Evolutionary conservation across 768 basidiomycete genomes (phyloP).

Genomic region (Coprinellus aureogranulatus): DNA sequence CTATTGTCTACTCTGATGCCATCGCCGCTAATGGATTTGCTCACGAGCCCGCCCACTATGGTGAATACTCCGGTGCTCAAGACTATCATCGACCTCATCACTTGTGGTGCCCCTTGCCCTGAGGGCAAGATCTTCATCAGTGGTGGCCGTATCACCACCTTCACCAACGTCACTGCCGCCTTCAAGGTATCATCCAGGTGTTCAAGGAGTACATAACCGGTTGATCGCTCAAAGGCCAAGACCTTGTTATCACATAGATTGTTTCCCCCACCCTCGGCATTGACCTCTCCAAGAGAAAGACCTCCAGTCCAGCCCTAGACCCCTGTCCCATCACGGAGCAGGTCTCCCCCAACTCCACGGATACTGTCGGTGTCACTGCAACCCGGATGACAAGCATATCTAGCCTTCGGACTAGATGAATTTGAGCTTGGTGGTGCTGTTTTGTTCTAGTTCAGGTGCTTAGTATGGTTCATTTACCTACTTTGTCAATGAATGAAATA

Average conservation of each 20-base stretch:
- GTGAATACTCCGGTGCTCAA: slow-evolving; percentile 98
- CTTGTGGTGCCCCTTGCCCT: slow-evolving; percentile 76
- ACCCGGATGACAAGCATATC: slow-evolving; percentile 74
- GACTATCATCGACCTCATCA: slow-evolving; percentile 96
- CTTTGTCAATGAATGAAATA: too few species aligned
- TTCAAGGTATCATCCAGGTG: slow-evolving; percentile 99
- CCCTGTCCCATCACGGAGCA: slow-evolving; percentile 31
- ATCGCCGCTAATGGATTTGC: slow-evolving; percentile 93
- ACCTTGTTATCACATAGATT: slow-evolving; percentile 99
- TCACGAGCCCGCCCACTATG: slow-evolving; percentile 98
- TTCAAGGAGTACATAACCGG: slow-evolving; percentile 85
- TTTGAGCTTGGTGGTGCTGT: too few species aligned
- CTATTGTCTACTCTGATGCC: slow-evolving; percentile 70
- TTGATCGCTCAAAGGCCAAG: slow-evolving; percentile 83
- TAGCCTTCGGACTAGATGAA: slow-evolving; percentile 89
- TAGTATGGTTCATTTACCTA: too few species aligned
- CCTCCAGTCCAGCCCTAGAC: slow-evolving; percentile 36
- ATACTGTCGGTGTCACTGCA: slow-evolving; percentile 68
- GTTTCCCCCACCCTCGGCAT: slow-evolving; percentile 97
- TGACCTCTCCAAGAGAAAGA: slow-evolving; percentile 46
- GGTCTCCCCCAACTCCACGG: slow-evolving; percentile 36
- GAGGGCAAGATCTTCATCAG: slow-evolving; percentile 99
- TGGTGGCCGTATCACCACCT: slow-evolving; percentile 99
- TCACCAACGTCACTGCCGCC: slow-evolving; percentile 97
- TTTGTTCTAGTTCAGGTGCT: too few species aligned